Evolutionary conservation across 1,284 basidiomycete genomes (phyloP), one percentile per base, ranked within the genome.

Genomic region (Acaromyces ingoldii): DNA sequence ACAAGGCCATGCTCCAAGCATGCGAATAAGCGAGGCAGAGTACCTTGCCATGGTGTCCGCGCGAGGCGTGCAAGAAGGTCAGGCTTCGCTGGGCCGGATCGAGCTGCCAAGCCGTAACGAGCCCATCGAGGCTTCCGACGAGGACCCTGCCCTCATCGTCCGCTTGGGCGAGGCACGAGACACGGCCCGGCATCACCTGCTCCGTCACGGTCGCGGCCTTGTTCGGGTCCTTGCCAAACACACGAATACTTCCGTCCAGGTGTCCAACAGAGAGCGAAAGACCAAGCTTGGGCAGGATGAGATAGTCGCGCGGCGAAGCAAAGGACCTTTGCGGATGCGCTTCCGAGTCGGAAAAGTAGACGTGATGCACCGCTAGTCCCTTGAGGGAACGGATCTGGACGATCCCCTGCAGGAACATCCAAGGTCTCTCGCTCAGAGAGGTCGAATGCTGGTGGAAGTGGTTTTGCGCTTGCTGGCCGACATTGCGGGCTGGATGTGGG

Each of bases 1-100:
- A 92, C 40, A 93, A 83, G 13, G 85, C 82, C 19, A 92, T 70
- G 1, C 87, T 88, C 90, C 90, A 95, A 0, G 85, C 78, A 29
- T 85, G 80, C 13, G 88, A 93, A 0, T 87, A 85, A 2, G 85
- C 79, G 2, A 95, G 79, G 63, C 84, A 86, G 0, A 81, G 74
- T 6, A 95, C 83, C 24, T 81, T 78, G 89, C 80, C 46, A 81
- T 83, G 31, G 81, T 82, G 13, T 81, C 78, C 72, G 87, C 87
- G 3, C 85, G 85, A 68, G 89, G 92, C 2, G 80, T 59, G 51
- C n/a, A 55, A 44, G 31, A 63, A 40, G 28, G 48, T 53, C 38
- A 67, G 47, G 42, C 62, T 54, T 2, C 45, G 47, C 39, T 51
- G 49, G 30, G 45, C 42, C n/a, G 49, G 45, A 13, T 69, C 61